These are phyloP conservation scores for Debaryomyces psychrophilus DNA, from an alignment of 1,139 yeast species.

Conservation along the genomic window DNA sequence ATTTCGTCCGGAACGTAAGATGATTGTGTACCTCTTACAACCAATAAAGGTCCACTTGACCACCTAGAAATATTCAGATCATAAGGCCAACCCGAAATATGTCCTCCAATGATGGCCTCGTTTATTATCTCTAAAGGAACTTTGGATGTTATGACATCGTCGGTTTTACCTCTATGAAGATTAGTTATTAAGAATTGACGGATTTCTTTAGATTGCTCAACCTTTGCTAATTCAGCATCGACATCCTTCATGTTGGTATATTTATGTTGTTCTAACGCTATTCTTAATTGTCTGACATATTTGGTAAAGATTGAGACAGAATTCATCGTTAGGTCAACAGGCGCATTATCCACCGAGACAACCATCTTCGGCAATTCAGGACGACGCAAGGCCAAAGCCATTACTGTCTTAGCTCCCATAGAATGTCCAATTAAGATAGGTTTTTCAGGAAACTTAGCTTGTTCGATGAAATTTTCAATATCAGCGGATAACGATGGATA, in stretches of 20 bases:
- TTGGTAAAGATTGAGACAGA: conserved; percentile 57
- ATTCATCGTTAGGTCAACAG: conserved; percentile 64
- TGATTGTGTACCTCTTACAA: conserved; percentile 79
- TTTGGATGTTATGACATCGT: conserved; percentile 44
- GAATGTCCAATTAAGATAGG: conserved; percentile 89
- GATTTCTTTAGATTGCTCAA: conserved; percentile 62
- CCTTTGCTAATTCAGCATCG: conserved; percentile 60
- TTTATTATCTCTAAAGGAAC: conserved; percentile 74
- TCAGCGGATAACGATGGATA: conserved; percentile 85
- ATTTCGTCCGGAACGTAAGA: conserved; percentile 85
- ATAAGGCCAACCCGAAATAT: conserved; percentile 79
- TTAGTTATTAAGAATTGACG: conserved; percentile 82
- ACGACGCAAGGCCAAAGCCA: conserved; percentile 77
- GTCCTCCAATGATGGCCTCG: conserved; percentile 61
- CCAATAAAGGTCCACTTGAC: conserved; percentile 68
- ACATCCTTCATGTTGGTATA: conserved; percentile 66
- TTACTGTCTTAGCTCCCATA: conserved; percentile 95
- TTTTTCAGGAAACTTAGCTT: conserved; percentile 38
- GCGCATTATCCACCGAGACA: conserved; percentile 89
- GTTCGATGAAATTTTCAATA: conserved; percentile 69
- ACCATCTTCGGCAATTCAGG: conserved; percentile 67
- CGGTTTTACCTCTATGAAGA: conserved; percentile 50
- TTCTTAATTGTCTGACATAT: conserved; percentile 65
- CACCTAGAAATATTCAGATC: conserved; percentile 57
- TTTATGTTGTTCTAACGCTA: conserved; percentile 48